Base-by-base conservation (phyloP, 1,139 yeast genomes). In the Arxiozyma telluris region DNA sequence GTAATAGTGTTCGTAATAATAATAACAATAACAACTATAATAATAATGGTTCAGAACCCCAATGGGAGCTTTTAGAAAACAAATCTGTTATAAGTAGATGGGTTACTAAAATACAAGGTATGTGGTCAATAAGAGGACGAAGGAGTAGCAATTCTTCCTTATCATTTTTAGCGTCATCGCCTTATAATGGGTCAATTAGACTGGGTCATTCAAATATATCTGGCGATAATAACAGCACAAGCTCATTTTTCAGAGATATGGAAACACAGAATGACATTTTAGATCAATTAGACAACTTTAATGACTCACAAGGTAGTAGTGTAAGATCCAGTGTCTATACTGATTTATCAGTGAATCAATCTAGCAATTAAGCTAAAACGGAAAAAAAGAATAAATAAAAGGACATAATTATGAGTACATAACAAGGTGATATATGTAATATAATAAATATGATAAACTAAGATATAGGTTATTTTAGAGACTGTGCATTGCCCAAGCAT, bases 251-350 rank as follows among this genome's bases (percentile, higher is more conserved):
- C 20, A 54, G 68, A 43, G 70, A 66, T 53, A 65, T 67, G 62
- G 70, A 66, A 48, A 61, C 59, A 17, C 71, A 67, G 47, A 67
- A 67, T 57, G 60, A 62, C 42, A 57, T 66, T 7, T 54, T 67
- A 15, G 71, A 67, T 53, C 61, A 61, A 48, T 56, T 67, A 21
- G 69, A 66, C 18, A 25, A 25, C 22, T 60, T 62, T 11, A 55
- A 54, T n/a, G 46, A 41, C 2, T 27, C 49, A 6, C 47, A 38
- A 9, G 27, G 46, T 9, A 55, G 55, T 48, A 50, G 47, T 46
- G 56, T 50, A 41, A 53, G 55, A 22, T 34, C 47, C 38, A 41
- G 50, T 11, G 46, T 41, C 20, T 43, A 41, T 41, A 39, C 43
- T 45, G 46, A 48, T 22, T 4, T 41, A 5, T 47, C 44, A 7